A percentile compares a stretch with the other conserved stretches of the same genome.
These are phyloP conservation scores for Cavenderia fasciculata DNA, from an alignment of 78 protist species.

Conservation along the genomic window DNA sequence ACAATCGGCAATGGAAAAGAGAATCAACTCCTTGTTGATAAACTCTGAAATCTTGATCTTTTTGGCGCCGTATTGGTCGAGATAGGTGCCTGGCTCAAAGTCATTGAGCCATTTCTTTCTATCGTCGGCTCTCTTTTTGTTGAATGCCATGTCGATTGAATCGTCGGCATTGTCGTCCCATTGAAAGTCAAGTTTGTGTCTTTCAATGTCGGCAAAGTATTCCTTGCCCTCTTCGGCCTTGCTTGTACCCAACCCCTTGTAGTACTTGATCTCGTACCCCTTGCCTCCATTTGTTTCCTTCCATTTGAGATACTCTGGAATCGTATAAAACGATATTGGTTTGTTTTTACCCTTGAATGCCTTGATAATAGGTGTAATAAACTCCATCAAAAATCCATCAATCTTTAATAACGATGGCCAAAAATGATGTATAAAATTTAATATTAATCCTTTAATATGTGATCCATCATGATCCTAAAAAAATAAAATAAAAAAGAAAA, in stretches of 20 bases:
- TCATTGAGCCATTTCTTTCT: conserved; percentile 96
- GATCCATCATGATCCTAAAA: conserved; percentile 99
- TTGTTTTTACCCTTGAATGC: conserved; percentile 62
- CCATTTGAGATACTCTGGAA: conserved; percentile 85
- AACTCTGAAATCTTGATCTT: conserved; percentile 74
- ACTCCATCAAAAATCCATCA: conserved; percentile 95
- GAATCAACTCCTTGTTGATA: conserved; percentile 95
- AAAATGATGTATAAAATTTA: conserved; percentile 96
- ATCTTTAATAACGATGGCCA: conserved; percentile 98
- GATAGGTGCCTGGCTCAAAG: conserved; percentile 67
- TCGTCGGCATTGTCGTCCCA: conserved; percentile 77
- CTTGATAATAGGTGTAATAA: conserved; percentile 99
- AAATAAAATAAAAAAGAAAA: neutral
- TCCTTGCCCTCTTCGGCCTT: conserved; percentile 96
- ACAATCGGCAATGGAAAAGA: conserved; percentile 95
- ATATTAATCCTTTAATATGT: conserved; percentile 99
- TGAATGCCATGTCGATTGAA: conserved; percentile 89
- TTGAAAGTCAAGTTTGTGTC: conserved; percentile 88
- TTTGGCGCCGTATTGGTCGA: conserved; percentile 37
- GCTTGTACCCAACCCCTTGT: conserved; percentile 99
- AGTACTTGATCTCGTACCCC: conserved; percentile 95
- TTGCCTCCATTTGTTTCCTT: neutral
- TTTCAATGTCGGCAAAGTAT: conserved; percentile 90
- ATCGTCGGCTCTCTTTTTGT: conserved; percentile 89
- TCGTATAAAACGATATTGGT: conserved; percentile 92